Base-by-base conservation (phyloP, 2,329 filamentous ascomycete species). In the Ophiostoma himal-ulmi region DNA sequence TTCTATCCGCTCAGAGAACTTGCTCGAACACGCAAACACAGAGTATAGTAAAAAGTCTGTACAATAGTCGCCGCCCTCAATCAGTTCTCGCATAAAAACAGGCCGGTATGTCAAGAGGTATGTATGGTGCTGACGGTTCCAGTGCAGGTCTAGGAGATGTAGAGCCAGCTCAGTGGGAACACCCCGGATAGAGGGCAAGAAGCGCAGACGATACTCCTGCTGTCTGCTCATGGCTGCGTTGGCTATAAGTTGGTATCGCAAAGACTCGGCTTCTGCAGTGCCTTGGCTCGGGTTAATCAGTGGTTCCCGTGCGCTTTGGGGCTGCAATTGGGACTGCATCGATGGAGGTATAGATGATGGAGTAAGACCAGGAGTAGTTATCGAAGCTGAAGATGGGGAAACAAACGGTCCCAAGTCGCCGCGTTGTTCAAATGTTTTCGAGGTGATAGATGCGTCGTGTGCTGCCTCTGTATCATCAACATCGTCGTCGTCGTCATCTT, bases 31-130 rank as follows among this genome's bases (percentile, higher is more conserved):
- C 52, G 76, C 77, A 64, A 77, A 78, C 5, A 78, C 79, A 6
- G 80, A 78, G 69, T 81, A 80, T 11, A 82, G 71, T 3, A 82
- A 74, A 20, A 82, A 78, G 48, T 77, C 75, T 1, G 78, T 80
- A 67, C 75, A 78, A 71, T 80, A 78, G 7, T 78, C 77, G 1
- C 80, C 80, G 7, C 74, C 75, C 1, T 76, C 73, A 11, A 74
- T 69, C 39, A 82, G 74, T 68, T 79, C 78, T 11, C 76, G 75
- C 77, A 80, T 80, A 62, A 81, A 75, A 0, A 77, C 78, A 0
- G 79, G 79, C 4, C 80, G 77, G 72, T 81, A 81, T 1, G 79
- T 79, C 11, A 81, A 71, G 1, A 80, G 74, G 62, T 78, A 80
- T 0, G 77, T 77, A 67, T 79, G 77, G 70, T 81, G 79, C 71